phyloP scores from a whole-genome alignment of 306 rosid genomes.

The Leucaena leucocephala region DNA sequence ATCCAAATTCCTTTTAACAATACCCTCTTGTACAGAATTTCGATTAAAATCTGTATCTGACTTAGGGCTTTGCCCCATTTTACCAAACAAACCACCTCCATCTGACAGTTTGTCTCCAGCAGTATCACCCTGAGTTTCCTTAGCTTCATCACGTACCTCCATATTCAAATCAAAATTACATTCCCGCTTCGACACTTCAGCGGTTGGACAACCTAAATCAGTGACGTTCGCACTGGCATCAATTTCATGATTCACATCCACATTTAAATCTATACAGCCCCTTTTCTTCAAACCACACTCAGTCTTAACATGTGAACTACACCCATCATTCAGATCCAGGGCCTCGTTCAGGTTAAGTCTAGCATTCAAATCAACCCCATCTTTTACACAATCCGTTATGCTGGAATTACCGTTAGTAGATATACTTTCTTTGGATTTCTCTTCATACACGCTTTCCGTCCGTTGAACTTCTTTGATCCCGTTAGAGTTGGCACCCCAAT shows the following conservation, averaged over 20 bases:
- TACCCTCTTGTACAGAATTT: constrained; percentile 39
- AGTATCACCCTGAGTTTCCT: constrained; percentile 46
- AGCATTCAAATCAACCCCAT: constrained; percentile 77
- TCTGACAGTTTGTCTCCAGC: constrained; percentile 43
- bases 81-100: constrained; percentile 37
- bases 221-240: constrained; percentile 42
- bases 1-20: constrained; percentile 38
- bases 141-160: constrained; percentile 67
- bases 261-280: constrained; percentile 79
- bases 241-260: constrained; percentile 63
- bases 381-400: constrained; percentile 38
- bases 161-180: constrained; percentile 81
- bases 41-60: constrained; percentile 33
- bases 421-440: constrained; percentile 41
- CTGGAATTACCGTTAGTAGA: constrained; percentile 43
- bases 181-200: constrained; percentile 47
- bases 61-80: constrained; percentile 36
- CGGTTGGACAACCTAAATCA: constrained; percentile 35
- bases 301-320: constrained; percentile 28
- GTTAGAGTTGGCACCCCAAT: constrained; percentile 35
- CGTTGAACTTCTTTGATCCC: constrained; percentile 37
- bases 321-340: constrained; percentile 53
- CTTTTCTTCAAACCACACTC: constrained; percentile 42
- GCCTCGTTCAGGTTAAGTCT: constrained; percentile 58
- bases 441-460: constrained; percentile 33